Evolutionary conservation across 148 eudicot genomes (phyloP).

Genomic region (Diospyros lotus): DNA sequence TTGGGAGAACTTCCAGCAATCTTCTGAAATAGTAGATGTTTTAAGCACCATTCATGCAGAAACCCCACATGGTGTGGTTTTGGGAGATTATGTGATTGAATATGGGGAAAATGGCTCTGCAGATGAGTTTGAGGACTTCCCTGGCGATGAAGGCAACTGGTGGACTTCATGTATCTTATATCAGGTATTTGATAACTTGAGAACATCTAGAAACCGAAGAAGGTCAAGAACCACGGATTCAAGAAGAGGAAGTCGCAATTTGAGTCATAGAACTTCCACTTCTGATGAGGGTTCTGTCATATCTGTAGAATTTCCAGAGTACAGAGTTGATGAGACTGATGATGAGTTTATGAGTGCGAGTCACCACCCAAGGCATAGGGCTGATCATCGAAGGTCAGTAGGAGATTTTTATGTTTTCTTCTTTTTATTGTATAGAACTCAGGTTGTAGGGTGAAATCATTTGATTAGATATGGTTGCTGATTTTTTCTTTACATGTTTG

Average conservation of each 20-base stretch:
- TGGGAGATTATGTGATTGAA: slow-evolving; percentile 96
- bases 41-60: slow-evolving; percentile 92
- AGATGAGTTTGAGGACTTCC: slow-evolving; percentile 88
- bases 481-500: background rate
- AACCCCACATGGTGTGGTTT: slow-evolving; percentile 88
- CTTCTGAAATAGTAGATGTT: slow-evolving; percentile 89
- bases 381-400: slow-evolving; percentile 63
- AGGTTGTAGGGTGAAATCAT: no score
- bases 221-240: slow-evolving; percentile 54
- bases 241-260: slow-evolving; percentile 65
- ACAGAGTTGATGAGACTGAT: slow-evolving; percentile 61
- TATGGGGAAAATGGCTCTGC: slow-evolving; percentile 83
- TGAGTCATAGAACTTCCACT: slow-evolving; percentile 67
- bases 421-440: background rate
- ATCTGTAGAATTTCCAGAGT: slow-evolving; percentile 65
- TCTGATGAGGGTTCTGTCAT: slow-evolving; percentile 94
- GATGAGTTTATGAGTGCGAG: slow-evolving; percentile 55
- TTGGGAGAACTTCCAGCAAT: slow-evolving; percentile 96
- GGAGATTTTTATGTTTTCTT: background rate
- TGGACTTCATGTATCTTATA: slow-evolving; percentile 93
- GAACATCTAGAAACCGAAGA: slow-evolving; percentile 79
- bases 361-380: slow-evolving; percentile 42
- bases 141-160: slow-evolving; percentile 87
- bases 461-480: background rate
- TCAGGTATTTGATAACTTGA: slow-evolving; percentile 84